These are phyloP conservation scores for Phylloporus sp. DNA, from an alignment of 768 basidiomycete species.

Conservation along the genomic window DNA sequence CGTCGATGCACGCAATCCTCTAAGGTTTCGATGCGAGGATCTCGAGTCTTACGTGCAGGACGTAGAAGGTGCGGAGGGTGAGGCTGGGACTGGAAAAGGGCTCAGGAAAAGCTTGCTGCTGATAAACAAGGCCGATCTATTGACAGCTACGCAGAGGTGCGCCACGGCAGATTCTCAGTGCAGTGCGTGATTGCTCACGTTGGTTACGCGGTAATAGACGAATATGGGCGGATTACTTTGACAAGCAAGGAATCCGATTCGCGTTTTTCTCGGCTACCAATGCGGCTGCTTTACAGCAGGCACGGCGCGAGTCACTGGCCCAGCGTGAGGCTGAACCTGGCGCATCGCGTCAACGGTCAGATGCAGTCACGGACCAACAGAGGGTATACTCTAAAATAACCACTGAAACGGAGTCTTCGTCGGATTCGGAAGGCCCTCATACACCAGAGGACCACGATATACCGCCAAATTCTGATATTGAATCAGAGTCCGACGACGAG, in stretches of 20 bases:
- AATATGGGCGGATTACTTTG: conserved; percentile 91
- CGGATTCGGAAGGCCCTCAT: conserved; percentile 27
- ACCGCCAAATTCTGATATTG: conserved; percentile 24
- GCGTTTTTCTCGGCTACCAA: conserved; percentile 94
- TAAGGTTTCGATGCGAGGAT: conserved; percentile 89
- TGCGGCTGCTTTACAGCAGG: conserved; percentile 79
- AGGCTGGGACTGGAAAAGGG: conserved; percentile 68
- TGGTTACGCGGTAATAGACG: conserved; percentile 46
- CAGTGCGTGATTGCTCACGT: not conserved
- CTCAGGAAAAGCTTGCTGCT: conserved; percentile 73
- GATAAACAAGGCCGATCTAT: conserved; percentile 93
- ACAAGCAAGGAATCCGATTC: conserved; percentile 64
- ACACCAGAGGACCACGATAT: conserved; percentile 26
- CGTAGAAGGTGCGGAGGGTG: conserved; percentile 77
- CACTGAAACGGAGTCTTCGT: conserved; percentile 25
- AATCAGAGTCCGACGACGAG: conserved; percentile 32
- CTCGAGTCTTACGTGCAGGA: conserved; percentile 81
- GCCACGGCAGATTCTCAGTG: conserved; percentile 5
- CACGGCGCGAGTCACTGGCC: conserved; percentile 46
- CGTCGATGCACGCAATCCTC: conserved; percentile 92
- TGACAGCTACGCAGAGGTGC: conserved; percentile 83
- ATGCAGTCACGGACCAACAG: not conserved
- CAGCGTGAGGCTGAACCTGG: conserved; percentile 20
- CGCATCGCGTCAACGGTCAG: not conserved
- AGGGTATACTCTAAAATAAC: not conserved